Evolutionary conservation across 2,329 filamentous ascomycete species (phyloP).

Genomic region (Paraphaeosphaeria minitans): DNA sequence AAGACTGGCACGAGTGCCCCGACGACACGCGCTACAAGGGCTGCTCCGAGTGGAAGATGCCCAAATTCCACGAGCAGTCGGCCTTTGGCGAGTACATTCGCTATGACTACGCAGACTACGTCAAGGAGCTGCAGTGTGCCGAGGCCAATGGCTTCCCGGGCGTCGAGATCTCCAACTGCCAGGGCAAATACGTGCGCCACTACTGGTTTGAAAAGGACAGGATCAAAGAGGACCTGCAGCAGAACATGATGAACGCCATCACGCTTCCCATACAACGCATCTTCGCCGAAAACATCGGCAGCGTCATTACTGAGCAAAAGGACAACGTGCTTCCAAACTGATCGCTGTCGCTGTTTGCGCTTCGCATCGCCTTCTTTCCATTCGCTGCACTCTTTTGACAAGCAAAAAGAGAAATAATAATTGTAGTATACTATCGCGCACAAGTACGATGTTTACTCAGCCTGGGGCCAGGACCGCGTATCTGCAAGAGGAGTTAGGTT

Average conservation of each 20-base stretch:
- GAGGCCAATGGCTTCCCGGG: constrained; percentile 48
- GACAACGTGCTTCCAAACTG: constrained; percentile 35
- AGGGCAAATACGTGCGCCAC: constrained; percentile 44
- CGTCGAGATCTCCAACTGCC: constrained; percentile 41
- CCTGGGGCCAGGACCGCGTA: not conserved
- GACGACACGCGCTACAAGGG: constrained; percentile 42
- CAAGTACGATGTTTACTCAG: constrained; percentile 9
- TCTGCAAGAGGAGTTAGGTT: not conserved
- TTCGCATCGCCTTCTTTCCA: not conserved
- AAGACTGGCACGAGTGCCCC: constrained; percentile 54
- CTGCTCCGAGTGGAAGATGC: constrained; percentile 47
- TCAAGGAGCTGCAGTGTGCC: constrained; percentile 46
- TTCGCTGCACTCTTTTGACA: not conserved
- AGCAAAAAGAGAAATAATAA: not conserved
- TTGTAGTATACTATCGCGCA: constrained; percentile 8
- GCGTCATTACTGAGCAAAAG: constrained; percentile 34
- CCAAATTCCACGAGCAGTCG: constrained; percentile 47
- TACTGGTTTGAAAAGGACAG: constrained; percentile 46
- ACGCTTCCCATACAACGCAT: constrained; percentile 43
- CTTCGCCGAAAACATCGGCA: constrained; percentile 36
- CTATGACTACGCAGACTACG: constrained; percentile 46
- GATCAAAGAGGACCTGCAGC: constrained; percentile 41
- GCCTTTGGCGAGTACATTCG: constrained; percentile 48
- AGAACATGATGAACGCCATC: constrained; percentile 47
- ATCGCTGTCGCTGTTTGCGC: not conserved